phyloP scores from a whole-genome alignment of 2,329 filamentous ascomycete genomes.

The Penicillium psychrosexuale region DNA sequence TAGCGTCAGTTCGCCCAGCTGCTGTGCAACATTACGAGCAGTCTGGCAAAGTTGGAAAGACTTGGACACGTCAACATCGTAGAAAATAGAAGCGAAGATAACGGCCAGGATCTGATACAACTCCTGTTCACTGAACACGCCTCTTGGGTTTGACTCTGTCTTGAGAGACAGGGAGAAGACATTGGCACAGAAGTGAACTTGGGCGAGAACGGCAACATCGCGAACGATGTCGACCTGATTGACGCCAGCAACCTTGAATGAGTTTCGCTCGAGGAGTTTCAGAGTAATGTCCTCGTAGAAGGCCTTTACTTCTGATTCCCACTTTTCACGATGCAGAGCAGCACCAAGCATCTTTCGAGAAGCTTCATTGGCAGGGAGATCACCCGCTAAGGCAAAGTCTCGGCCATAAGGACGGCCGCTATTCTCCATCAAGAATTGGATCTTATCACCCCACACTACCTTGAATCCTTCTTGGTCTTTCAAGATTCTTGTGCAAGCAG shows the following conservation, averaged over 20 bases:
- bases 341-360: slow-evolving; percentile 45
- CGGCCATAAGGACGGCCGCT: slow-evolving; percentile 39
- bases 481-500: slow-evolving; percentile 45
- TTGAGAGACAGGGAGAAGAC: slow-evolving; percentile 57
- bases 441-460: slow-evolving; percentile 47
- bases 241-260: slow-evolving; percentile 46
- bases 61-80: slow-evolving; percentile 52
- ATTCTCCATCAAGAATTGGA: slow-evolving; percentile 45
- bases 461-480: slow-evolving; percentile 45
- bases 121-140: slow-evolving; percentile 54
- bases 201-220: slow-evolving; percentile 52
- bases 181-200: slow-evolving; percentile 54
- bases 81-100: slow-evolving; percentile 55
- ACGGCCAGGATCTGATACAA: slow-evolving; percentile 54
- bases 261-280: slow-evolving; percentile 44
- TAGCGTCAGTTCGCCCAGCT: slow-evolving; percentile 51
- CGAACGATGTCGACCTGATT: slow-evolving; percentile 50
- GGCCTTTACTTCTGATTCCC: slow-evolving; percentile 44
- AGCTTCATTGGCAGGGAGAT: slow-evolving; percentile 40
- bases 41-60: slow-evolving; percentile 53
- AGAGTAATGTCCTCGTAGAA: slow-evolving; percentile 51
- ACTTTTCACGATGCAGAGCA: slow-evolving; percentile 46
- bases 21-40: slow-evolving; percentile 47
- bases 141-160: slow-evolving; percentile 49
- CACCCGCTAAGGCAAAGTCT: slow-evolving; percentile 50